Percentiles rank a stretch among this genome's conserved stretches.
phyloP scores from a whole-genome alignment of 352 stramenopile species.

The Phytophthora idaei region DNA sequence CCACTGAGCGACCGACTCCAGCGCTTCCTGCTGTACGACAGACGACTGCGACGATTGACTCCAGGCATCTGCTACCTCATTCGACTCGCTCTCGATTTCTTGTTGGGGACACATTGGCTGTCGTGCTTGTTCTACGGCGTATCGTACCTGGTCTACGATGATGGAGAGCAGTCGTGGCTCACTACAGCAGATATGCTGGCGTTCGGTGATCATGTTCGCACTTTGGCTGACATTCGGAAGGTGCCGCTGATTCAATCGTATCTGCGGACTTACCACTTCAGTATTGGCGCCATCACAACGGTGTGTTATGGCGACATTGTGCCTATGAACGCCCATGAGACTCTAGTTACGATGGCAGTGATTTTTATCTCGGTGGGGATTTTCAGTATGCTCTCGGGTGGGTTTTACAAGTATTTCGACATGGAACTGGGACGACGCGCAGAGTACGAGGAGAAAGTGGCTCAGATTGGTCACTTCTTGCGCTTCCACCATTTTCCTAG shows the following conservation, averaged over 20 bases:
- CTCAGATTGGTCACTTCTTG: constrained; percentile 63
- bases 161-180: constrained; percentile 55
- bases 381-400: constrained; percentile 80
- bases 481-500: constrained; percentile 63
- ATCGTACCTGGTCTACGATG: constrained; percentile 52
- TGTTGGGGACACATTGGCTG: constrained; percentile 60
- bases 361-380: constrained; percentile 70
- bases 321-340: constrained; percentile 69
- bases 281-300: constrained; percentile 77
- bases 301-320: constrained; percentile 77
- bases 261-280: constrained; percentile 66
- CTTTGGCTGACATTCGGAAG: constrained; percentile 35
- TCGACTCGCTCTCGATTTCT: constrained; percentile 54
- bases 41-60: constrained; percentile 23
- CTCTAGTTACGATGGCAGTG: constrained; percentile 49
- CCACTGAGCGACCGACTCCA: constrained; percentile 53
- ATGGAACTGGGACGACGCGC: constrained; percentile 69
- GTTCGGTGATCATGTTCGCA: constrained; percentile 38
- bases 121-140: constrained; percentile 60
- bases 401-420: constrained; percentile 75
- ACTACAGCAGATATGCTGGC: constrained; percentile 63
- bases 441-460: constrained; percentile 69
- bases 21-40: constrained; percentile 62
- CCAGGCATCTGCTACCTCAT: constrained; percentile 45
- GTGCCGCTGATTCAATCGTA: constrained; percentile 50